These are phyloP conservation scores for Penicillium mononematosum DNA, from an alignment of 495 filamentous ascomycete species.

Conservation along the genomic window DNA sequence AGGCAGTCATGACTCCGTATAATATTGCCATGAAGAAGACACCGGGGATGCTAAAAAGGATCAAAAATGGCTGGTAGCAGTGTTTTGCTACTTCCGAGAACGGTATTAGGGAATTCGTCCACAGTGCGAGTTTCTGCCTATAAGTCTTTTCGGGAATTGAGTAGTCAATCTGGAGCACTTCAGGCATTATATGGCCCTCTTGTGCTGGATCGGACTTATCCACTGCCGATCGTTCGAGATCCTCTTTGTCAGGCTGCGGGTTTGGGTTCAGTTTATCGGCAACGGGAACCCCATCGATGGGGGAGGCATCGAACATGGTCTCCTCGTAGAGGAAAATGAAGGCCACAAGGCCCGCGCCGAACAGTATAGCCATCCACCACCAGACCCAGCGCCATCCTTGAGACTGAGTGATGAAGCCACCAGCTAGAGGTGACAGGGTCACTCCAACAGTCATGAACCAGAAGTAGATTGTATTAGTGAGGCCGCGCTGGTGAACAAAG, in stretches of 20 bases:
- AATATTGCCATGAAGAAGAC: constrained; percentile 31
- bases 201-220: too few species aligned
- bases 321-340: constrained; percentile 20
- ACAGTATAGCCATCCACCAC: constrained; percentile 50
- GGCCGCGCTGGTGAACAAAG: constrained; percentile 48
- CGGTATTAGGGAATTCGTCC: too few species aligned
- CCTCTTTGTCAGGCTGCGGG: not conserved
- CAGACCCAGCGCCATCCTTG: constrained; percentile 53
- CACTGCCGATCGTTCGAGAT: not conserved
- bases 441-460: constrained; percentile 32
- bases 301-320: constrained; percentile 19
- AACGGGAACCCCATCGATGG: not conserved
- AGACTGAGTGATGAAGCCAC: constrained; percentile 41
- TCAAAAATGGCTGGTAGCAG: too few species aligned
- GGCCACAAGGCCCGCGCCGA: constrained; percentile 26
- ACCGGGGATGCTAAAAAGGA: too few species aligned
- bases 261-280: too few species aligned
- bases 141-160: too few species aligned
- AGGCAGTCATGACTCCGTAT: constrained; percentile 37
- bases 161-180: too few species aligned
- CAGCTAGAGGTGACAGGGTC: constrained; percentile 40
- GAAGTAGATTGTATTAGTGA: constrained; percentile 42
- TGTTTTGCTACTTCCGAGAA: too few species aligned
- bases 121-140: too few species aligned
- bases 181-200: too few species aligned